A percentile compares a stretch with the other conserved stretches of the same genome.
phyloP scores from a whole-genome alignment of 306 rosid genomes.

The Neltuma alba region DNA sequence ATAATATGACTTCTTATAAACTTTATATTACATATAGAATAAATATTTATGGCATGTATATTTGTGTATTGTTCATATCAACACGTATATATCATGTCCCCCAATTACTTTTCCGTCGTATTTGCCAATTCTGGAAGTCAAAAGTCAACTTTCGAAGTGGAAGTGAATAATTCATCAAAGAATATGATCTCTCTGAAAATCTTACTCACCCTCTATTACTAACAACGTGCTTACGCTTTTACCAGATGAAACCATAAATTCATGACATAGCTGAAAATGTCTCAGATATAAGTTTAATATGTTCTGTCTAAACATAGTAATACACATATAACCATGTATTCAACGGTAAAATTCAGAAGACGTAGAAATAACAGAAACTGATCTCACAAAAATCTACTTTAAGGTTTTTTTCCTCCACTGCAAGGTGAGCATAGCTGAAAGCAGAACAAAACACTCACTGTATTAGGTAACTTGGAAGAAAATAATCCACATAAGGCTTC shows the following conservation, averaged over 20 bases:
- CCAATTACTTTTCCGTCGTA: constrained; percentile 3
- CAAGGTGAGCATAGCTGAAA: background rate
- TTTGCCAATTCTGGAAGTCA: background rate
- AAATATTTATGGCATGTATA: background rate
- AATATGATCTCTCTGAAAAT: background rate
- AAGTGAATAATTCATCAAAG: background rate
- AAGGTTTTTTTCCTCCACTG: background rate
- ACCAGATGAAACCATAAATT: background rate
- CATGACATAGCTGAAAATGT: background rate
- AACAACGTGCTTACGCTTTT: background rate
- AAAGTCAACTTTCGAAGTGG: background rate
- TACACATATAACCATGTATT: background rate
- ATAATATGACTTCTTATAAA: background rate
- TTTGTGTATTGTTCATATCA: background rate
- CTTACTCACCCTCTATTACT: background rate
- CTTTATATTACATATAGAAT: background rate
- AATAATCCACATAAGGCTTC: constrained; percentile 49
- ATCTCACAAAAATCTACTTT: background rate
- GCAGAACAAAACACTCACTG: constrained; percentile 41
- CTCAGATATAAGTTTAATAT: background rate
- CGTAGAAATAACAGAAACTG: background rate
- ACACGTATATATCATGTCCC: background rate
- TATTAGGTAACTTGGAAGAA: constrained; percentile 51
- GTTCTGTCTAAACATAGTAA: background rate
- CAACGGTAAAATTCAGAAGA: background rate